These are phyloP conservation scores for Petunia secreta DNA, from an alignment of 257 asterid genomes.

Conservation along the genomic window DNA sequence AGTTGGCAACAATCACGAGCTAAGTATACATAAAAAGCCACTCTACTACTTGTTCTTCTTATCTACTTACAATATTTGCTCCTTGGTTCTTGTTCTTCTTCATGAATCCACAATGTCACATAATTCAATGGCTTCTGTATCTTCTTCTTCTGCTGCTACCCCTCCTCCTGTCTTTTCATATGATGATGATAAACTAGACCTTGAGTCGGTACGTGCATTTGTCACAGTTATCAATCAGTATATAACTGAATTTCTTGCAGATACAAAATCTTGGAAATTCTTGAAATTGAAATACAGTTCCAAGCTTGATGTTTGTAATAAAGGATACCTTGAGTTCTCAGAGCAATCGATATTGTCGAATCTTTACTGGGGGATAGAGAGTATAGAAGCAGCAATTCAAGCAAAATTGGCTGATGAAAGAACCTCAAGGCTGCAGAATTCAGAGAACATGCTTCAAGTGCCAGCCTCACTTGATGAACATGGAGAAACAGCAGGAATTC, in stretches of 20 bases:
- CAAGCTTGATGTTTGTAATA: conserved; percentile 52
- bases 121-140: conserved; percentile 51
- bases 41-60: conserved; percentile 26
- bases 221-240: conserved; percentile 49
- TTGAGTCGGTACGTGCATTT: conserved; percentile 51
- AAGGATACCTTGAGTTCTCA: conserved; percentile 60
- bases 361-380: conserved; percentile 78
- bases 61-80: conserved; percentile 23
- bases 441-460: conserved; percentile 84
- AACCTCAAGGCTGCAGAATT: conserved; percentile 42
- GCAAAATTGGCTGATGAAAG: conserved; percentile 40
- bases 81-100: conserved; percentile 29
- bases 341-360: conserved; percentile 78
- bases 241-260: conserved; percentile 45
- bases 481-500: conserved; percentile 64
- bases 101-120: conserved; percentile 46
- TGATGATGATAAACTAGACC: conserved; percentile 51
- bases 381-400: conserved; percentile 48
- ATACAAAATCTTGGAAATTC: conserved; percentile 40
- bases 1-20: conserved; percentile 58
- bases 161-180: conserved; percentile 33
- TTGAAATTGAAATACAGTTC: conserved; percentile 61
- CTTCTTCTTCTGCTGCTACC: conserved; percentile 39
- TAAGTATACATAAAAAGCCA: conserved; percentile 33
- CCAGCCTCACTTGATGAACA: conserved; percentile 76